Base-by-base conservation (phyloP, 2,329 filamentous ascomycete species). In the Stagonosporopsis cucurbitacearum region DNA sequence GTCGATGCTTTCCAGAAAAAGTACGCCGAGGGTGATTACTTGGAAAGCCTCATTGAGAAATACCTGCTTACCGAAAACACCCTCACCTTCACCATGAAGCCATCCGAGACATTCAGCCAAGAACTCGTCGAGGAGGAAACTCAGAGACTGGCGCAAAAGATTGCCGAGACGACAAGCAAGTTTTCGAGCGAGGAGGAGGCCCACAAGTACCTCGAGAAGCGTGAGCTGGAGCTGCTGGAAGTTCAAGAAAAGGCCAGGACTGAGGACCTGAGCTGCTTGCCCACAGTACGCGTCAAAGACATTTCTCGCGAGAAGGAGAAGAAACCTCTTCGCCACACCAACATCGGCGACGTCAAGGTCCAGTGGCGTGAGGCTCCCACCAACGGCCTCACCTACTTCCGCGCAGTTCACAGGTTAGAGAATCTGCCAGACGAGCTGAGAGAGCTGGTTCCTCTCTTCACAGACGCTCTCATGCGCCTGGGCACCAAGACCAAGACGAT, bases 351-450 rank as follows among this genome's bases (percentile, higher is more conserved):
- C 33, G 84, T 89, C 36, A 86, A 88, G 41, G 86, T 95, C 4
- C 91, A 97, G 67, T 97, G 93, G 92, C 88, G 89, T 46, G 91
- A 96, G 75, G 92, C 93, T 7, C 90, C 92, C 2, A 99, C 95
- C 0, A 99, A 99, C 67, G 95, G 95, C 0, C 79, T 99, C 55
- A 98, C 94, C 1, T 99, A 99, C 74, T 96, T 99, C 80, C 88
- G 93, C 56, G 92, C 92, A 3, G 85, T 98, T 73, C 92, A 96
- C 71, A 83, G 85, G 0, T 81, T 98, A 50, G 84, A 91, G 40
- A 86, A 89, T 58, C 79, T 99, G 13, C 92, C 94, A 0, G 88
- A 94, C 58, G 91, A 97, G 60, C 82, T 98, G 48, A 86, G 95
- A 48, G 82, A 91, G 65, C 81, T 98, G 54, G 85, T 98, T 43